Base-by-base conservation (phyloP, 2,329 filamentous ascomycete species). In the Pestalotiopsis sp. region DNA sequence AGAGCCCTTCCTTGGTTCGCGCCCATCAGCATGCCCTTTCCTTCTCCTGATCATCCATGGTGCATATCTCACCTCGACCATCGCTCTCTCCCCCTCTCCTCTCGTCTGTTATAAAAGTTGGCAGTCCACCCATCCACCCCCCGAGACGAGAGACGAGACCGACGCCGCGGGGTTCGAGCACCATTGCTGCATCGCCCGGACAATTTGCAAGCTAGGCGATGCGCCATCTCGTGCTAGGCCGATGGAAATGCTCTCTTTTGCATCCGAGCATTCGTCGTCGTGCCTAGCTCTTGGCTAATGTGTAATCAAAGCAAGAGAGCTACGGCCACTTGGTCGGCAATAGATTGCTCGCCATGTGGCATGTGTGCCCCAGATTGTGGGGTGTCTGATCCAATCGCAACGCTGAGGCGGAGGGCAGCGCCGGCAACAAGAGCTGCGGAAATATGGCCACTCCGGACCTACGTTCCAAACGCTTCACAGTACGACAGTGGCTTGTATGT, bases 331-430 rank as follows among this genome's bases (percentile, higher is more conserved):
- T 62, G 27, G 36, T 62, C 36, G 14, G 59, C 59, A 62, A 38
- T 62, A 62, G 59, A 20, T 62, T 62, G 59, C 59, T 62, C 59
- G 14, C 59, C 59, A 62, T 62, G 25, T 59, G 56, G n/a, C 25
- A n/a, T 59, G 11, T 31, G 56, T 36, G 59, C 59, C 36, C 59
- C 59, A 62, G 59, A 39, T 62, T 62, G 59, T 62, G 59, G 59
- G 59, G 59, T 31, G 38, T 23, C 14, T 27, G 23, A 23, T 36
- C 57, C 57, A 25, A 20, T 27, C 57, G 23, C 11, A 59, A 52
- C 20, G 57, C 27, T 59, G 23, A 59, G 27, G 23, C 23, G 45
- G 45, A 52, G 14, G 14, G 45, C 45, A 20, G 12, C 14, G 20
- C 45, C 14, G 14, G 45, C 20, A 20, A 52, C 45, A 20, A 52